Evolutionary conservation across 805 yeast species (phyloP), one percentile per base, ranked within the genome.

Genomic region (Nakazawaea ambrosiae): DNA sequence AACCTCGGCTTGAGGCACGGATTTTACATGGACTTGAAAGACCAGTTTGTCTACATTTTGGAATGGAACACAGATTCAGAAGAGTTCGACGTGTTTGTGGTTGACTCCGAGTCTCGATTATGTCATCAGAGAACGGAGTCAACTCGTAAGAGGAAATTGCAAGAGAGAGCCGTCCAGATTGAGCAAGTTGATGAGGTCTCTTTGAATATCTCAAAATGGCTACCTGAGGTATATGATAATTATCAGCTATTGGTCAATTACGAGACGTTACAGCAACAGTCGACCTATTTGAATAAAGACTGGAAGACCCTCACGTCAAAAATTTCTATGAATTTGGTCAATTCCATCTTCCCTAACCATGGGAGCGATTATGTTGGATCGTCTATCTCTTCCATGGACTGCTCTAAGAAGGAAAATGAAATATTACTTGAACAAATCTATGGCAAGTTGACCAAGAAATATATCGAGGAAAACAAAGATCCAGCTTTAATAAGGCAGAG

Each of bases 371-470:
- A 22, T 30, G 35, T 34, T 7, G 33, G 47, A 2, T 44, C 51
- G 1, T 50, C 63, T 8, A 58, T 72, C 4, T 60, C 71, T 10
- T 66, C 78, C 1, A 53, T 71, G 10, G 65, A 66, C 27, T 68
- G 81, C 0, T 70, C 81, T 2, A 57, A 57, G 8, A 70, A 72
- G 27, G 83, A 75, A 44, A 63, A 69, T 20, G 57, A 60, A 40
- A 51, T 60, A 15, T 45, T 75, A 6, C 33, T 58, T 15, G 59
- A 60, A 4, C 61, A 28, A 17, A 5, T 28, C 5, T 14, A 28
- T 12, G 67, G 3, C n/a, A 29, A 46, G 17, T 52, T 57, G 16
- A 47, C 58, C 22, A 52, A 60, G 6, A 37, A 37, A 20, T 22
- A 36, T 7, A 25, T 22, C 12, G 33, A 24, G 8, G 18, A 14